Conservation (phyloP, 805 yeast species). For the Cyberlindnera maritima region DNA sequence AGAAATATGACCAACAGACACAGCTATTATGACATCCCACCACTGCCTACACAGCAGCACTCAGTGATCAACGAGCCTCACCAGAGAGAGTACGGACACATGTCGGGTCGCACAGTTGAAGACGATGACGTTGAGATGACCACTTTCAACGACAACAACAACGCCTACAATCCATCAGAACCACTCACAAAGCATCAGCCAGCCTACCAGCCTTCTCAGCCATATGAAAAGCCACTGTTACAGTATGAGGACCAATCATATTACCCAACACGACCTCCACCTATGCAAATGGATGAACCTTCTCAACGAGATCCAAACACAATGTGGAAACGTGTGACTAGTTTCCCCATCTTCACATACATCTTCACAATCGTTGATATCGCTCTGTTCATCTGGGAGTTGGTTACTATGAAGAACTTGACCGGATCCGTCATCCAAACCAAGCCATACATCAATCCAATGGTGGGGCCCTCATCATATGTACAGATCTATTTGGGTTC, state of each 20-base stretch:
- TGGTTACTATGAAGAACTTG: conserved; percentile 50
- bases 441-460: conserved; percentile 70
- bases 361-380: conserved; percentile 42
- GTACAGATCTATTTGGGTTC: conserved; percentile 69
- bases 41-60: conserved; percentile 4
- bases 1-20: neutral
- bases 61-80: conserved; percentile 3
- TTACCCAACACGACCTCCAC: neutral
- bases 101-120: neutral
- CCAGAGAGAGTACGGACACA: neutral
- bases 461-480: conserved; percentile 74
- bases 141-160: neutral
- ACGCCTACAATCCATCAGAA: neutral
- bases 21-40: conserved; percentile 5
- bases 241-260: neutral
- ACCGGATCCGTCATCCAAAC: conserved; percentile 69
- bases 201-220: neutral
- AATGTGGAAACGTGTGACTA: neutral
- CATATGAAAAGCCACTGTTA: neutral
- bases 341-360: conserved; percentile 19
- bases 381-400: conserved; percentile 59
- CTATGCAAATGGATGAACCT: neutral
- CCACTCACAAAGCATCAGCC: neutral
- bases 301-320: neutral
- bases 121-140: conserved; percentile 5